These are phyloP conservation scores for Filosporella fistucella DNA, from an alignment of 495 filamentous ascomycete genomes.

Conservation along the genomic window DNA sequence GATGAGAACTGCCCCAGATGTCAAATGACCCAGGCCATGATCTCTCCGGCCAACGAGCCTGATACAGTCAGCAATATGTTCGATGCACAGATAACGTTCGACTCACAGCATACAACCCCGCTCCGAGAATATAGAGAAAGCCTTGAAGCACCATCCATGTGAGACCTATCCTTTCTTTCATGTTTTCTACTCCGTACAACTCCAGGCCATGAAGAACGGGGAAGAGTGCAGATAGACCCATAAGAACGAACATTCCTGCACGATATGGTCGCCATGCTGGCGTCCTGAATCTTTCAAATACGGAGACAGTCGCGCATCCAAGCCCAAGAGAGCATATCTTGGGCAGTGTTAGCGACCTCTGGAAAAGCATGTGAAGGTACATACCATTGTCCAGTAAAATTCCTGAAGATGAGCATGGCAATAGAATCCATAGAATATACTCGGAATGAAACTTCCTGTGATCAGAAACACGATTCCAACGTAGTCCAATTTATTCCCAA, in stretches of 20 bases:
- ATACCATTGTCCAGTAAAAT: conserved; percentile 71
- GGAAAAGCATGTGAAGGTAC: conserved; percentile 3
- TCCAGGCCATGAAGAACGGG: conserved; percentile 67
- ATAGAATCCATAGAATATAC: conserved; percentile 82
- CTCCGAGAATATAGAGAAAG: conserved; percentile 79
- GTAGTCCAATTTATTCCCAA: conserved; percentile 81
- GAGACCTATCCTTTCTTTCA: conserved; percentile 73
- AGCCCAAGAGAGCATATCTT: conserved; percentile 77
- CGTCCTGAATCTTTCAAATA: conserved; percentile 76
- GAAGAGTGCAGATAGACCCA: conserved; percentile 80
- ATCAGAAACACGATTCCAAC: conserved; percentile 87
- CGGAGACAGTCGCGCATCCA: conserved; percentile 68
- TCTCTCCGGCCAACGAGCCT: conserved; percentile 58
- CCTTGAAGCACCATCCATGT: conserved; percentile 79
- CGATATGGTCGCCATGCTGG: conserved; percentile 80
- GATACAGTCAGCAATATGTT: conserved; percentile 12
- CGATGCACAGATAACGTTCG: conserved; percentile 3
- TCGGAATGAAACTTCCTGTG: conserved; percentile 81
- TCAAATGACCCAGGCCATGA: conserved; percentile 62
- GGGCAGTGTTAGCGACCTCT: not conserved
- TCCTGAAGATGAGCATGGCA: conserved; percentile 56
- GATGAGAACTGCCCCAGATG: conserved; percentile 74
- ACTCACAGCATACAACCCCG: conserved; percentile 72
- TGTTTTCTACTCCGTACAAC: conserved; percentile 51
- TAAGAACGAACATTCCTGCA: conserved; percentile 84